These are phyloP conservation scores for Aspergillus latus DNA, from an alignment of 2,329 filamentous ascomycete species.

Conservation along the genomic window DNA sequence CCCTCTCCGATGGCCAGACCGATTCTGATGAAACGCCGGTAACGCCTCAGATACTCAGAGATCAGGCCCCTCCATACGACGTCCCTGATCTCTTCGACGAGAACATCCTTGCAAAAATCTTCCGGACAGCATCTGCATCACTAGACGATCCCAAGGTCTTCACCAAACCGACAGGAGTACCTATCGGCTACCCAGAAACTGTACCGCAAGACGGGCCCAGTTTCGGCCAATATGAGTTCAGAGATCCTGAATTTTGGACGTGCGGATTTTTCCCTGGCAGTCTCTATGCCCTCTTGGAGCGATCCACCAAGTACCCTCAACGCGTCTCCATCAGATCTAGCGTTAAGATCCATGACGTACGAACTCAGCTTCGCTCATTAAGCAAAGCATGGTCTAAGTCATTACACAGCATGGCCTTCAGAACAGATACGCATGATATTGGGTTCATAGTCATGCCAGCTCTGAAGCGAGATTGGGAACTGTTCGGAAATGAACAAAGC, in stretches of 20 bases:
- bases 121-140: conserved; percentile 8
- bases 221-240: conserved; percentile 14
- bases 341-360: background rate
- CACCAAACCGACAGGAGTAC: background rate
- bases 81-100: conserved; percentile 16
- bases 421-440: conserved; percentile 56
- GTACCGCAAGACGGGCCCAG: conserved; percentile 18
- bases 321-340: background rate
- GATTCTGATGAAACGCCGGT: background rate
- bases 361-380: conserved; percentile 14
- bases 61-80: background rate
- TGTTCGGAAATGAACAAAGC: conserved; percentile 31
- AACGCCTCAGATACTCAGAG: background rate
- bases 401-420: conserved; percentile 23
- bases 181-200: conserved; percentile 8
- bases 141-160: background rate
- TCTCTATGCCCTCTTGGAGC: conserved; percentile 19
- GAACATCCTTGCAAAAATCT: conserved; percentile 19
- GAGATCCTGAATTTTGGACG: conserved; percentile 25
- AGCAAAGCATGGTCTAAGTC: conserved; percentile 19
- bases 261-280: conserved; percentile 26
- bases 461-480: conserved; percentile 49
- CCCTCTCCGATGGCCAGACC: conserved; percentile 1
- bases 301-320: conserved; percentile 13
- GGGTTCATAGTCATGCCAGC: conserved; percentile 55